Base-by-base conservation (phyloP, 495 filamentous ascomycete genomes). In the Lasiosphaeriaceae sp. region DNA sequence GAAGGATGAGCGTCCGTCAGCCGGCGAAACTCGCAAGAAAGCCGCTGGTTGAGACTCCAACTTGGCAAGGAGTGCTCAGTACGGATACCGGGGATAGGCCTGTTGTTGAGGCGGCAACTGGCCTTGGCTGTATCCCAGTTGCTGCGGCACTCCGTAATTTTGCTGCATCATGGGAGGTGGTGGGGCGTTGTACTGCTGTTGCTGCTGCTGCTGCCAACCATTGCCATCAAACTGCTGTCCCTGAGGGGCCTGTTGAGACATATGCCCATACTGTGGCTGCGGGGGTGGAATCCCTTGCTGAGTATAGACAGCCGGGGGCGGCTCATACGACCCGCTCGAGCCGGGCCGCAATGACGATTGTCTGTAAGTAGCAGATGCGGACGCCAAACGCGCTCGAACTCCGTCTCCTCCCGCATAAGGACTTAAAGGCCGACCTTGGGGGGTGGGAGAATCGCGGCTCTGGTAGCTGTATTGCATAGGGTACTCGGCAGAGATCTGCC, bases 261-360 rank as follows among this genome's bases (percentile, higher is more conserved):
- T 21, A n/a, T 47, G 43, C 9, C 11, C 21, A 41, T 47, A 37
- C 7, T 31, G 44, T 11, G 19, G 24, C 37, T 57, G 55, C 44
- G 39, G 16, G 5, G 57, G 64, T 11, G 57, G 57, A 12, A 23
- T 39, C 7, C 58, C 61, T 19, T 63, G 61, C 51, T 66, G 65
- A 12, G 56, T 50, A 54, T 71, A 75, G 0, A 65, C 61, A 2
- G 71, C 68, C 6, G 74, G 70, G 16, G 74, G 74, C 2, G 74
- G 73, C 54, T 77, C 76, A 49, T 77, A 77, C n/a, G 73, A 73
- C 39, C 74, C 73, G 22, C 68, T 71, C 0, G 71, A 76, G 9
- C 70, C 71, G 11, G 74, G 74, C 14, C 74, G 68, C n/a, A 76
- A 64, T 11, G 74, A 74, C 0, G 71, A 71, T 49, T 77, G 75